A percentile compares a stretch with the other conserved stretches of the same genome.
These are phyloP conservation scores for Wickerhamiella brachini DNA, from an alignment of 805 yeast genomes.

Conservation along the genomic window DNA sequence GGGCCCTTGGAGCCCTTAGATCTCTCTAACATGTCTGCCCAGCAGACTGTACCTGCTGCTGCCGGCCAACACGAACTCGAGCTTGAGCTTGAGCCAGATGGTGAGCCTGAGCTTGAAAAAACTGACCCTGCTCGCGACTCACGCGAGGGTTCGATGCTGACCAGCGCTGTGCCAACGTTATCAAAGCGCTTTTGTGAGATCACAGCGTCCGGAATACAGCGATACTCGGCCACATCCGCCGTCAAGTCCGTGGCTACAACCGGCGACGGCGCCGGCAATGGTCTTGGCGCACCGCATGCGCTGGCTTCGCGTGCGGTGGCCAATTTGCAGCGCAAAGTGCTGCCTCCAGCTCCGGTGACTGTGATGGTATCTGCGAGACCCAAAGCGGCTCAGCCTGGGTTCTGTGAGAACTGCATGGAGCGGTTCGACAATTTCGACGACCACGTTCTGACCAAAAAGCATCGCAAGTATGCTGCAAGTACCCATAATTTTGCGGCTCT, in stretches of 20 bases:
- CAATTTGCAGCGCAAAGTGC: slow-evolving; percentile 29
- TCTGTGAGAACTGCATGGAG: slow-evolving; percentile 87
- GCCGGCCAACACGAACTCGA: not conserved
- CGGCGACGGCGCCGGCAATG: slow-evolving; percentile 21
- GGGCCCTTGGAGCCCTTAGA: not conserved
- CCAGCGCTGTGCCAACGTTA: not conserved
- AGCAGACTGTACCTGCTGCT: too few species aligned
- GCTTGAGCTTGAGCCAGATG: not conserved
- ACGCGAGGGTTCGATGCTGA: not conserved
- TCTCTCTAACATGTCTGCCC: not conserved
- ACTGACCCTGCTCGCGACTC: not conserved
- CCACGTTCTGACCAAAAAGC: slow-evolving; percentile 58
- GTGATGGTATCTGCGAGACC: slow-evolving; percentile 12
- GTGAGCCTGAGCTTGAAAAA: not conserved
- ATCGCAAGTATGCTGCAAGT: slow-evolving; percentile 63
- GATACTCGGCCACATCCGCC: slow-evolving; percentile 28
- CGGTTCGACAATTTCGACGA: slow-evolving; percentile 68
- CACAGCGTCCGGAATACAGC: slow-evolving; percentile 48
- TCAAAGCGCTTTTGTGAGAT: slow-evolving; percentile 33
- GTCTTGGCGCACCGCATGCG: slow-evolving; percentile 21
- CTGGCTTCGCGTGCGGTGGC: slow-evolving; percentile 29
- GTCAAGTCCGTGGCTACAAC: slow-evolving; percentile 20
- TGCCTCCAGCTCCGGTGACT: slow-evolving; percentile 3
- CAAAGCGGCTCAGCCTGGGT: slow-evolving; percentile 40
- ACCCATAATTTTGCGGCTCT: slow-evolving; percentile 60